These are phyloP conservation scores for Crithidia brevicula DNA, from an alignment of 208 protist genomes.

Conservation along the genomic window DNA sequence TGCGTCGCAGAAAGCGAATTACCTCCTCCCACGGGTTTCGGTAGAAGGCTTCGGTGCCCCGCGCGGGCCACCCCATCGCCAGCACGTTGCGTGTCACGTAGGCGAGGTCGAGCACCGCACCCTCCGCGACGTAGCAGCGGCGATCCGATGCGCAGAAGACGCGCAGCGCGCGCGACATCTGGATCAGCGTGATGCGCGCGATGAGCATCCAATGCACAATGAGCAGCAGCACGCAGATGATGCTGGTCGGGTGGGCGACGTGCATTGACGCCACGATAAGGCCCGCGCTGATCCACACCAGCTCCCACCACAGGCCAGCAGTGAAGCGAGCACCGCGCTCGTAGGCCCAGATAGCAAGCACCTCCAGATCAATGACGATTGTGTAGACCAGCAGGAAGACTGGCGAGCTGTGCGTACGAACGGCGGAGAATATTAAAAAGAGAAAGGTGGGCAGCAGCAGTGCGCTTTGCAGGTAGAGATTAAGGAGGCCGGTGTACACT, in stretches of 20 bases:
- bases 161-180: constrained; percentile 43
- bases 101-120: constrained; percentile 94
- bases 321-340: constrained; percentile 26
- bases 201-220: constrained; percentile 43
- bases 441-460: constrained; percentile 43
- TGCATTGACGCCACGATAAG: constrained; percentile 7
- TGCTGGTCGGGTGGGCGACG: constrained; percentile 14
- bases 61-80: constrained; percentile 95
- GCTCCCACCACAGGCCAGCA: constrained; percentile 28
- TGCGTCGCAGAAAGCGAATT: constrained; percentile 88
- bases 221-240: constrained; percentile 28
- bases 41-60: constrained; percentile 93
- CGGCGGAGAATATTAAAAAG: constrained; percentile 32
- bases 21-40: constrained; percentile 95
- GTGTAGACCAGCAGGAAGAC: constrained; percentile 37
- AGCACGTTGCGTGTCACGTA: constrained; percentile 94
- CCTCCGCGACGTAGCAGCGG: constrained; percentile 83
- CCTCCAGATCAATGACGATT: constrained; percentile 20
- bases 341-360: constrained; percentile 35
- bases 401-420: constrained; percentile 19
- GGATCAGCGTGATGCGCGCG: constrained; percentile 36
- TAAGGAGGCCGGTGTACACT: constrained; percentile 31
- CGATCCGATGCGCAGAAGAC: constrained; percentile 60
- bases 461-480: constrained; percentile 38
- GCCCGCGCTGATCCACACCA: constrained; percentile 6